These are phyloP conservation scores for Cryptococcus floricola DNA, from an alignment of 1,284 basidiomycete species.

Conservation along the genomic window DNA sequence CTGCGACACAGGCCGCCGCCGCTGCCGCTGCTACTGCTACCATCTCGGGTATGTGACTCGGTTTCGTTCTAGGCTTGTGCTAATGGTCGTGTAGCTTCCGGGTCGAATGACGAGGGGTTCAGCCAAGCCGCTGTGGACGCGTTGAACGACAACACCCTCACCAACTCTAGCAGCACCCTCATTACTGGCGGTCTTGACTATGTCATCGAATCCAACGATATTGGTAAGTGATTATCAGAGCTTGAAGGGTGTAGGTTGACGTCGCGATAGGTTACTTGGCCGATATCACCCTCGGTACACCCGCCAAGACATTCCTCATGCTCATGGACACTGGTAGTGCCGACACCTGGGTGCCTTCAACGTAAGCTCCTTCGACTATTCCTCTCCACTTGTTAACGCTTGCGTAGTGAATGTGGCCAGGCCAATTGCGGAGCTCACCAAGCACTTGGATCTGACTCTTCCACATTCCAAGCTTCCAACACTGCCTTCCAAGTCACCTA, in stretches of 20 bases:
- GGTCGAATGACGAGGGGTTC: constrained; percentile 22
- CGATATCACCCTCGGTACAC: constrained; percentile 70
- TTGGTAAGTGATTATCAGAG: constrained; percentile 8
- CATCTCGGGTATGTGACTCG: constrained; percentile 2
- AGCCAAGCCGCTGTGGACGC: constrained; percentile 10
- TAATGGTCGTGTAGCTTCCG: constrained; percentile 5
- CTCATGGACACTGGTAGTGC: constrained; percentile 83
- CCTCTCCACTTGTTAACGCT: background rate
- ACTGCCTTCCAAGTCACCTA: constrained; percentile 67
- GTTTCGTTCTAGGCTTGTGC: background rate
- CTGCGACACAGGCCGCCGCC: background rate
- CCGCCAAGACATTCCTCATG: constrained; percentile 65
- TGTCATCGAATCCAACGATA: constrained; percentile 23
- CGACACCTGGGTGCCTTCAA: constrained; percentile 71
- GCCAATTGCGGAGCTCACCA: constrained; percentile 57
- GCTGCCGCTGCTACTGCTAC: constrained; percentile 3
- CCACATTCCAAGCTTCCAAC: constrained; percentile 49
- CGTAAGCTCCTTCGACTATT: constrained; percentile 7
- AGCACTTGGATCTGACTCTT: constrained; percentile 58
- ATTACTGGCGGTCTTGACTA: constrained; percentile 17
- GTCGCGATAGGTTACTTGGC: constrained; percentile 58
- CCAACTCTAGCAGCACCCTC: constrained; percentile 9
- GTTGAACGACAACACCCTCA: constrained; percentile 6
- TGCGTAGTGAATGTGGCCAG: background rate
- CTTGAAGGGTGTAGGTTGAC: background rate